Evolutionary conservation across 495 filamentous ascomycete species (phyloP).

Genomic region (Xylaria cubensis): DNA sequence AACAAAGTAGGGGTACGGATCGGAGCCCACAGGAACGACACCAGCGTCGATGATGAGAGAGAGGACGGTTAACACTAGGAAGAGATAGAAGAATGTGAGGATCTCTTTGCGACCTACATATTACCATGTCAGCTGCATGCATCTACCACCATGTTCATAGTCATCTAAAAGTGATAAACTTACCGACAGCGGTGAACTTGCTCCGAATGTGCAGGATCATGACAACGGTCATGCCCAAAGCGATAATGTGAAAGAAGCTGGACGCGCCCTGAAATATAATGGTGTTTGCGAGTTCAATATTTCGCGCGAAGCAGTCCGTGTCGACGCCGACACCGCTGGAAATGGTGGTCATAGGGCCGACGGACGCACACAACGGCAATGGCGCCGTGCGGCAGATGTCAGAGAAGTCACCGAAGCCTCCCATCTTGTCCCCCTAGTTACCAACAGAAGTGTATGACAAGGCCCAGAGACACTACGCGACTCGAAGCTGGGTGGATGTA

Average conservation of each 20-base stretch:
- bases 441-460: neutral
- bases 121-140: slow-evolving; percentile 28
- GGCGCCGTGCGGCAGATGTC: slow-evolving; percentile 84
- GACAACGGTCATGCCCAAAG: slow-evolving; percentile 88
- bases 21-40: slow-evolving; percentile 82
- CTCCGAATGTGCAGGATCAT: slow-evolving; percentile 97
- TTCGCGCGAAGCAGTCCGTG: slow-evolving; percentile 89
- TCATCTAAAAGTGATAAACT: slow-evolving; percentile 43
- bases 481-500: slow-evolving; percentile 20
- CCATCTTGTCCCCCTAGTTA: slow-evolving; percentile 61
- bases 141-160: slow-evolving; percentile 7
- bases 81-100: slow-evolving; percentile 96
- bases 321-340: slow-evolving; percentile 79
- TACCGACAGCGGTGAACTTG: slow-evolving; percentile 98
- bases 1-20: slow-evolving; percentile 87
- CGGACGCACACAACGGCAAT: slow-evolving; percentile 84
- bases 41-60: slow-evolving; percentile 94
- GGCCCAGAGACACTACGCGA: neutral
- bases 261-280: slow-evolving; percentile 96
- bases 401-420: slow-evolving; percentile 83
- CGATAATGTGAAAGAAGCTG: slow-evolving; percentile 90
- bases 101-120: slow-evolving; percentile 93
- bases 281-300: slow-evolving; percentile 95
- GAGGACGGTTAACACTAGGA: slow-evolving; percentile 84
- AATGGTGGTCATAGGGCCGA: slow-evolving; percentile 69